Conservation (phyloP, 2,329 filamentous ascomycete genomes). For the Arthrobotrys conoides region DNA sequence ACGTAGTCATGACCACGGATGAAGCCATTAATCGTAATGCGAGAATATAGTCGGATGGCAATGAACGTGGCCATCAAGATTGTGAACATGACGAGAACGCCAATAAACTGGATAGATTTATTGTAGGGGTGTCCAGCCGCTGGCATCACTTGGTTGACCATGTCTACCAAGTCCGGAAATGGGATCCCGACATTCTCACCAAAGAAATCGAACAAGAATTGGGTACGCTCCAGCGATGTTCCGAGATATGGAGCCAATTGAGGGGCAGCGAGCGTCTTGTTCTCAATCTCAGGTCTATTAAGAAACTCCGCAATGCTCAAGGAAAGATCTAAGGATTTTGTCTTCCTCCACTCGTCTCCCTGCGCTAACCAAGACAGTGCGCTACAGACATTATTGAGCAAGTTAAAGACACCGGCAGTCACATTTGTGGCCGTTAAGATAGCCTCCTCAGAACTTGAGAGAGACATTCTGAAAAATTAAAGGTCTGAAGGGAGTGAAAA, state of each 20-base stretch:
- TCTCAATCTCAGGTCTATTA: constrained; percentile 36
- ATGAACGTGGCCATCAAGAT: constrained; percentile 43
- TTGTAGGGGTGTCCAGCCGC: constrained; percentile 37
- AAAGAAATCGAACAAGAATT: constrained; percentile 47
- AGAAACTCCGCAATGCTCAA: constrained; percentile 42
- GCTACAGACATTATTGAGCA: constrained; percentile 28
- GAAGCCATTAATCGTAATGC: constrained; percentile 35
- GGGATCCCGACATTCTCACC: constrained; percentile 30
- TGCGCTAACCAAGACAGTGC: constrained; percentile 44
- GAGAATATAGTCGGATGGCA: constrained; percentile 40
- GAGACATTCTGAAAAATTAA: constrained; percentile 30
- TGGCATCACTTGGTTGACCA: constrained; percentile 49
- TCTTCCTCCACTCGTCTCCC: constrained; percentile 37
- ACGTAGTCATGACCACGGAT: constrained; percentile 40
- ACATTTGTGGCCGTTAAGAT: constrained; percentile 47
- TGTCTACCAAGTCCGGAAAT: constrained; percentile 36
- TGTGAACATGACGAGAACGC: constrained; percentile 60
- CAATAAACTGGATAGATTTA: constrained; percentile 33
- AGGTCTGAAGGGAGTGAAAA: not conserved
- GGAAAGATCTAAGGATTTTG: constrained; percentile 32
- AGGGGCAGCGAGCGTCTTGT: constrained; percentile 39
- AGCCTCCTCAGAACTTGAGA: constrained; percentile 24
- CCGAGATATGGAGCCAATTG: constrained; percentile 41
- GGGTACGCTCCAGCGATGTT: constrained; percentile 39
- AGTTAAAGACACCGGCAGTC: constrained; percentile 27